phyloP scores from a whole-genome alignment of 2,329 filamentous ascomycete genomes.

The Hypoxylon sp. region DNA sequence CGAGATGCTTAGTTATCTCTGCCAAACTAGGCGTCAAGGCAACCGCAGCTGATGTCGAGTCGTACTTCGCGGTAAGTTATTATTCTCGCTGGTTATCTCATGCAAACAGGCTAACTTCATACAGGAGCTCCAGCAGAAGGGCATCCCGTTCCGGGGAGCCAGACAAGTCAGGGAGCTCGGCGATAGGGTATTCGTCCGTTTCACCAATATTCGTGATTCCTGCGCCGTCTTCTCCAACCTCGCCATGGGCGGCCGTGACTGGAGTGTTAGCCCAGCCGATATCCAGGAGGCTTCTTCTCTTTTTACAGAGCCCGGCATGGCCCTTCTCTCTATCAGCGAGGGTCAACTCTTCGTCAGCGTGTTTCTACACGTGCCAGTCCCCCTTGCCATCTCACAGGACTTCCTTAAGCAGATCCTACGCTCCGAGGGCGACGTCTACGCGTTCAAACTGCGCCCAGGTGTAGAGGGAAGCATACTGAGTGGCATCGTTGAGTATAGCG shows the following conservation, averaged over 20 bases:
- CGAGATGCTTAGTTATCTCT: constrained; percentile 56
- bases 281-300: constrained; percentile 54
- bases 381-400: constrained; percentile 40
- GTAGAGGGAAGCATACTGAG: constrained; percentile 55
- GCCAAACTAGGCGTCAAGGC: constrained; percentile 43
- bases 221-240: constrained; percentile 59
- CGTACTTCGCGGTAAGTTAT: constrained; percentile 55
- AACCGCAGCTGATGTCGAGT: constrained; percentile 51
- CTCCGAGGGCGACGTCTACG: constrained; percentile 60
- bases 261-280: constrained; percentile 57
- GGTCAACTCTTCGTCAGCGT: constrained; percentile 64
- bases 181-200: constrained; percentile 62
- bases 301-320: constrained; percentile 42
- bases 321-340: constrained; percentile 56
- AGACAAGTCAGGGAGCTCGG: constrained; percentile 49
- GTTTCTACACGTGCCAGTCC: constrained; percentile 42
- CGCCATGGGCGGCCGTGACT: constrained; percentile 54
- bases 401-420: constrained; percentile 54
- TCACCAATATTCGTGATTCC: constrained; percentile 69
- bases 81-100: neutral
- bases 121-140: constrained; percentile 53
- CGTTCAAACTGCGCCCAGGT: constrained; percentile 55
- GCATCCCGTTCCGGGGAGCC: constrained; percentile 49
- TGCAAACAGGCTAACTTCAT: constrained; percentile 27
- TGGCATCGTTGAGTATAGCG: constrained; percentile 63